phyloP scores from a whole-genome alignment of 2,329 filamentous ascomycete species.

The Claviceps monticola region DNA sequence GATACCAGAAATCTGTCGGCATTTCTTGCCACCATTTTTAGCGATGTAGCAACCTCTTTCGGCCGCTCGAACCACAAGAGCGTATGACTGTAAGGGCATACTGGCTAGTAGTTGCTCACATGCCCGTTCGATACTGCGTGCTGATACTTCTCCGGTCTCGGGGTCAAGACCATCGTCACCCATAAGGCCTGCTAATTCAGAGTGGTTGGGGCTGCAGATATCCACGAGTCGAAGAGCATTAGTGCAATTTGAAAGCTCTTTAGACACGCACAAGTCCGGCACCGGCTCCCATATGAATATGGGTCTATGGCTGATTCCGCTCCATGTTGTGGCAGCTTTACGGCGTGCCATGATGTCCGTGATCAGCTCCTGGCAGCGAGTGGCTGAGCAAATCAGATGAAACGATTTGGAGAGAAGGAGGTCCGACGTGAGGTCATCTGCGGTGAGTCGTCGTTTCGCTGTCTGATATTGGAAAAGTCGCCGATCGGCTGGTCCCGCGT shows the following conservation, averaged over 20 bases:
- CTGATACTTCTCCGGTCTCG: constrained; percentile 39
- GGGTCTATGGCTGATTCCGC: constrained; percentile 37
- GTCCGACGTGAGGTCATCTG: constrained; percentile 49
- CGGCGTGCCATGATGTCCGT: constrained; percentile 50
- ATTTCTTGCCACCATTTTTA: constrained; percentile 38
- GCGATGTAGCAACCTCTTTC: constrained; percentile 58
- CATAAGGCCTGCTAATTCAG: constrained; percentile 81
- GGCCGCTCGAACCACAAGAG: constrained; percentile 57
- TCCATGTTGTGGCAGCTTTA: constrained; percentile 21
- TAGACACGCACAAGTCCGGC: constrained; percentile 69
- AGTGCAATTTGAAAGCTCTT: constrained; percentile 49
- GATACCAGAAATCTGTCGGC: not conserved
- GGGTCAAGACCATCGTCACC: constrained; percentile 42
- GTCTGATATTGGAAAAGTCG: constrained; percentile 77
- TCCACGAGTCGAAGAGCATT: constrained; percentile 49
- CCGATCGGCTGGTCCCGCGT: constrained; percentile 54
- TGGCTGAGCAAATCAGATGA: constrained; percentile 74
- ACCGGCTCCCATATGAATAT: constrained; percentile 92
- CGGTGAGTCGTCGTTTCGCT: constrained; percentile 69
- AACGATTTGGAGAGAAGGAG: constrained; percentile 65
- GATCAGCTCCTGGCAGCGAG: constrained; percentile 63
- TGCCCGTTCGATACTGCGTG: constrained; percentile 37
- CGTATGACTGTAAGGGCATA: constrained; percentile 50
- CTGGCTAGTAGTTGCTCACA: constrained; percentile 49
- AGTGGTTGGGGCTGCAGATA: constrained; percentile 66